Evolutionary conservation across 129 eudicot species (phyloP).

Genomic region (Flaveria brownii): DNA sequence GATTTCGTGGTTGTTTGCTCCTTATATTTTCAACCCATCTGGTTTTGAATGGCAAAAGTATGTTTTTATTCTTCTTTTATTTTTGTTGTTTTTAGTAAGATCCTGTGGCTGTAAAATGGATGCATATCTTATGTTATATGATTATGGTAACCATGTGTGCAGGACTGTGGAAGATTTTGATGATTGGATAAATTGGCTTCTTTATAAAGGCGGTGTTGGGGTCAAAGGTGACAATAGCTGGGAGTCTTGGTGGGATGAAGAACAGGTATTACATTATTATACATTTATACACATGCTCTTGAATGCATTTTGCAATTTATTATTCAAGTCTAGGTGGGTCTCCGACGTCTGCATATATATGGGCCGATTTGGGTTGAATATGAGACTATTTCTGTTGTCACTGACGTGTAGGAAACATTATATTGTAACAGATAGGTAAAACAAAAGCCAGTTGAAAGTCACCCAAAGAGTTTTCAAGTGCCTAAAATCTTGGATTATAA

Average conservation of each 20-base stretch:
- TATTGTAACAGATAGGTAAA: not conserved
- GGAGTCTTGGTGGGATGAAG: constrained; percentile 99
- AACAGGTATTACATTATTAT: constrained; percentile 59
- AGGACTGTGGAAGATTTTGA: constrained; percentile 99
- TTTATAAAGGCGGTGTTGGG: constrained; percentile 97
- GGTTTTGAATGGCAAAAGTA: constrained; percentile 99
- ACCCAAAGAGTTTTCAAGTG: not conserved
- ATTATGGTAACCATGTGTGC: constrained; percentile 34
- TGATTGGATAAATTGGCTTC: constrained; percentile 97
- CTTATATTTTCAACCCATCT: constrained; percentile 95
- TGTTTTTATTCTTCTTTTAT: constrained; percentile 28
- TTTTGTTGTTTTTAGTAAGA: not conserved
- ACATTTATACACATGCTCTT: not conserved
- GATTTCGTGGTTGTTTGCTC: constrained; percentile 97
- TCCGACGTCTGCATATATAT: not conserved
- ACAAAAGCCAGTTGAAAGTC: not conserved
- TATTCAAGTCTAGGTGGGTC: not conserved
- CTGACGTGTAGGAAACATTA: not conserved
- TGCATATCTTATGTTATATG: not conserved
- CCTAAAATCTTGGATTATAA: not conserved
- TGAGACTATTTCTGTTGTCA: not conserved
- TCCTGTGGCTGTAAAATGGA: not conserved
- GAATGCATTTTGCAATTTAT: not conserved
- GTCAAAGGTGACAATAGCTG: constrained; percentile 95
- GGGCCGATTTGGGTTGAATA: not conserved